These are phyloP conservation scores for Cordyceps farinosa DNA, from an alignment of 2,329 filamentous ascomycete genomes.

Conservation along the genomic window DNA sequence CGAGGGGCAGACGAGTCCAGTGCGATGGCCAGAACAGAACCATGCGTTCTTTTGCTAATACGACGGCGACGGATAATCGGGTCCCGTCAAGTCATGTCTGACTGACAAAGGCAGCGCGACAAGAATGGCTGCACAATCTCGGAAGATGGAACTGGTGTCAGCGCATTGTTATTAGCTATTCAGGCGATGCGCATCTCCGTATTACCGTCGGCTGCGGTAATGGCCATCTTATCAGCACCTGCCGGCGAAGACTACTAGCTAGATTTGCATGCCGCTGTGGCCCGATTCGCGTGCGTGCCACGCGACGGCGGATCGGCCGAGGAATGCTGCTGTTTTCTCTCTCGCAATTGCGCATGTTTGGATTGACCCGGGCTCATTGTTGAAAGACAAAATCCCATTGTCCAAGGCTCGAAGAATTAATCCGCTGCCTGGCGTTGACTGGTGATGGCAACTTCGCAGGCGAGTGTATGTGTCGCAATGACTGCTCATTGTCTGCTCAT, in stretches of 20 bases:
- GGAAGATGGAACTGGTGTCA: background rate
- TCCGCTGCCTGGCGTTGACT: background rate
- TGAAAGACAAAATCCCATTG: background rate
- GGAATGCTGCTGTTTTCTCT: background rate
- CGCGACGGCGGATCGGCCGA: constrained; percentile 10
- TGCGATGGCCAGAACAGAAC: background rate
- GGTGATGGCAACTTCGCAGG: background rate
- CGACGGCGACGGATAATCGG: constrained; percentile 6
- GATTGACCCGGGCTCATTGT: constrained; percentile 2
- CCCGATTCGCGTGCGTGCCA: constrained; percentile 2
- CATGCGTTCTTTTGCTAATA: constrained; percentile 13
- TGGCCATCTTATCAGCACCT: background rate
- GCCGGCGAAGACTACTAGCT: background rate
- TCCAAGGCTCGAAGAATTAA: constrained; percentile 1
- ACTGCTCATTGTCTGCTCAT: constrained; percentile 1
- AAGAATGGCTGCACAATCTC: background rate
- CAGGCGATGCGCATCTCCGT: background rate
- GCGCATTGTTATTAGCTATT: background rate
- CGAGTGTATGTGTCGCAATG: background rate
- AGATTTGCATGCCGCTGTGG: background rate
- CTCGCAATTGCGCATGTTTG: background rate
- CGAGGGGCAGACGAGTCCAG: background rate
- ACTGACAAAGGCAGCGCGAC: background rate
- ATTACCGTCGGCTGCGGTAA: background rate
- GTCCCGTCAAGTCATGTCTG: background rate